Conservation (phyloP, 2,329 filamentous ascomycete species). For the Ampelomyces quisqualis region DNA sequence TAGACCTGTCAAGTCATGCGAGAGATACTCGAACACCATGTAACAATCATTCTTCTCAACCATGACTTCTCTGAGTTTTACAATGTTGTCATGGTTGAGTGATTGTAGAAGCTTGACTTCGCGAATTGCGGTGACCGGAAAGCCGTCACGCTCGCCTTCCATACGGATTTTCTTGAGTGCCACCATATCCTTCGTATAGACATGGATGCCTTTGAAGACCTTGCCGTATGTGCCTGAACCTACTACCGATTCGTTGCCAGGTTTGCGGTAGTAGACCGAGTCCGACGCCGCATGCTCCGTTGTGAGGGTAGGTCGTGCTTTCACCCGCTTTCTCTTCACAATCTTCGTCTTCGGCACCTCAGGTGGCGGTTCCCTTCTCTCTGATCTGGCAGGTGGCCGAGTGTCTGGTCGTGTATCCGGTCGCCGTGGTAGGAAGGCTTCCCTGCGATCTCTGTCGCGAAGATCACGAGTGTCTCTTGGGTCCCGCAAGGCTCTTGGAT, state of each 20-base stretch:
- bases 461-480: constrained; percentile 23
- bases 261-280: constrained; percentile 92
- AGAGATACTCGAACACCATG: constrained; percentile 99
- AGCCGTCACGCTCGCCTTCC: constrained; percentile 89
- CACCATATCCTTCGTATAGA: constrained; percentile 82
- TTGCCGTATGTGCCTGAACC: constrained; percentile 95
- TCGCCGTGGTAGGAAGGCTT: constrained; percentile 30
- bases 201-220: constrained; percentile 89
- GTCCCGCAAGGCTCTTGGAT: constrained; percentile 22
- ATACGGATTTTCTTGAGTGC: constrained; percentile 90
- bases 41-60: constrained; percentile 98
- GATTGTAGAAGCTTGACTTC: constrained; percentile 93
- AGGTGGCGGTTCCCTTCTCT: constrained; percentile 42
- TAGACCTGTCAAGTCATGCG: constrained; percentile 91
- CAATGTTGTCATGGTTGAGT: constrained; percentile 77
- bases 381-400: constrained; percentile 41
- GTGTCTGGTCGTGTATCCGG: constrained; percentile 30
- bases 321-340: constrained; percentile 67
- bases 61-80: constrained; percentile 88
- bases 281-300: constrained; percentile 75
- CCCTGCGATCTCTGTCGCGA: constrained; percentile 30
- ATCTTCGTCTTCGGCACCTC: constrained; percentile 54
- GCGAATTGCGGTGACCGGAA: constrained; percentile 85
- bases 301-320: constrained; percentile 68
- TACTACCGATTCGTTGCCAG: constrained; percentile 95